These are phyloP conservation scores for Petunia hybrid DNA, from an alignment of 305 asterid genomes.

Conservation along the genomic window DNA sequence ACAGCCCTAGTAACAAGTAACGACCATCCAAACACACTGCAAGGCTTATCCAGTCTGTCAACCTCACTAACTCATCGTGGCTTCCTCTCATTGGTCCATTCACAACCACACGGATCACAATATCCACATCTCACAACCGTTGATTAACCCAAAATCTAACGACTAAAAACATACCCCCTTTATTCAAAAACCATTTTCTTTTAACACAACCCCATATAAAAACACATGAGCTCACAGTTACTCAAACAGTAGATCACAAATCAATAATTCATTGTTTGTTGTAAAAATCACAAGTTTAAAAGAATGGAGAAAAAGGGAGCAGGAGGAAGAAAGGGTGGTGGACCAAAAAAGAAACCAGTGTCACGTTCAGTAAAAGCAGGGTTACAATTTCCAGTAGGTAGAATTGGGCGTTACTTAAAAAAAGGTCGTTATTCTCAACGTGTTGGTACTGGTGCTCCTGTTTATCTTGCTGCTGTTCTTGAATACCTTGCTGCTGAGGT, in stretches of 20 bases:
- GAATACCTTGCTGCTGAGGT: conserved; percentile 49
- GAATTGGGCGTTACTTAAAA: conserved; percentile 43
- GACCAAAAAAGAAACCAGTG: conserved; percentile 37
- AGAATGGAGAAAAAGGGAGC: conserved; percentile 33
- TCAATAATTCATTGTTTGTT: neutral
- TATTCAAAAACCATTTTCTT: conserved; percentile 13
- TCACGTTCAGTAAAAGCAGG: conserved; percentile 35
- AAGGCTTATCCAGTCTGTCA: no score
- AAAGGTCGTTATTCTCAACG: conserved; percentile 39
- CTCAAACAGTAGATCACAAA: neutral
- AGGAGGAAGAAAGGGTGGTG: conserved; percentile 32
- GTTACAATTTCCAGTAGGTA: conserved; percentile 39
- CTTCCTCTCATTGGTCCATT: neutral
- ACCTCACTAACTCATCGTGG: neutral
- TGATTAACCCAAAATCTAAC: neutral
- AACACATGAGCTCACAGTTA: neutral
- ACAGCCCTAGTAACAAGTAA: no score
- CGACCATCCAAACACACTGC: no score
- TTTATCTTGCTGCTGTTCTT: conserved; percentile 37
- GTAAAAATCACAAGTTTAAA: neutral
- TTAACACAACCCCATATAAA: neutral
- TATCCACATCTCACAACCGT: neutral
- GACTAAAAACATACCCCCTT: neutral
- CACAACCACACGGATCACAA: neutral
- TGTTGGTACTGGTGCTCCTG: conserved; percentile 37